Evolutionary conservation across 2,329 filamentous ascomycete genomes (phyloP).

Genomic region (Phialophora verrucosa): DNA sequence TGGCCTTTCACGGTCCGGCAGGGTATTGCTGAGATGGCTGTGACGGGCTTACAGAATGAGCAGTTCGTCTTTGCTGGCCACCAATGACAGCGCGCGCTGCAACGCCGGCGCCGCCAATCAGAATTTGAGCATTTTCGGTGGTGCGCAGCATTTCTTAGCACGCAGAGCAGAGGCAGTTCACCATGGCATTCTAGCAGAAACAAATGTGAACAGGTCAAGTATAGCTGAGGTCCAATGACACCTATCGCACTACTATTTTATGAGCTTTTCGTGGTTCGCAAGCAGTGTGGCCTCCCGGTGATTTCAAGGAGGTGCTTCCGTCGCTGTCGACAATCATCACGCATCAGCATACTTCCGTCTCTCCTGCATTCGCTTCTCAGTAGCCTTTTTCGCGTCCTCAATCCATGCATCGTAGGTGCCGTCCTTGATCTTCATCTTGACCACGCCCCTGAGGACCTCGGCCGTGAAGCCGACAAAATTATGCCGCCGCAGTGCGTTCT

Average conservation of each 20-base stretch:
- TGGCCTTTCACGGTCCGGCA: slow-evolving; percentile 9
- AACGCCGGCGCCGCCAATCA: slow-evolving; percentile 1
- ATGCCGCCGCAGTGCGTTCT: slow-evolving; percentile 88
- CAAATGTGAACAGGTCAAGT: neutral
- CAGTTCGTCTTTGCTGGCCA: slow-evolving; percentile 1
- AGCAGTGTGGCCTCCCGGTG: neutral
- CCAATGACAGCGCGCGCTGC: slow-evolving; percentile 8
- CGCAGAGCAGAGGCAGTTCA: neutral
- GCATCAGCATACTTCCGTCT: slow-evolving; percentile 22
- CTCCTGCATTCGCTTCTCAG: slow-evolving; percentile 48
- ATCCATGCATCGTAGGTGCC: slow-evolving; percentile 81
- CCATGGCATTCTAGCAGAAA: neutral
- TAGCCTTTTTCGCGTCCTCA: slow-evolving; percentile 65
- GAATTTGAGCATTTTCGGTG: neutral
- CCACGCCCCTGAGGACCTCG: slow-evolving; percentile 85
- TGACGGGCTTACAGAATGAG: slow-evolving; percentile 6
- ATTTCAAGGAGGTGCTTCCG: neutral
- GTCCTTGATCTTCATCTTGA: slow-evolving; percentile 71
- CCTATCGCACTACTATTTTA: neutral
- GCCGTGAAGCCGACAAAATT: slow-evolving; percentile 97
- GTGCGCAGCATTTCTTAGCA: neutral
- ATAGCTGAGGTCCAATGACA: neutral
- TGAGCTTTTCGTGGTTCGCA: neutral
- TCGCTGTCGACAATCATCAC: neutral
- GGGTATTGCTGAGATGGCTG: slow-evolving; percentile 5